phyloP scores from a whole-genome alignment of 2,329 filamentous ascomycete species.

The Trichoderma sp. region DNA sequence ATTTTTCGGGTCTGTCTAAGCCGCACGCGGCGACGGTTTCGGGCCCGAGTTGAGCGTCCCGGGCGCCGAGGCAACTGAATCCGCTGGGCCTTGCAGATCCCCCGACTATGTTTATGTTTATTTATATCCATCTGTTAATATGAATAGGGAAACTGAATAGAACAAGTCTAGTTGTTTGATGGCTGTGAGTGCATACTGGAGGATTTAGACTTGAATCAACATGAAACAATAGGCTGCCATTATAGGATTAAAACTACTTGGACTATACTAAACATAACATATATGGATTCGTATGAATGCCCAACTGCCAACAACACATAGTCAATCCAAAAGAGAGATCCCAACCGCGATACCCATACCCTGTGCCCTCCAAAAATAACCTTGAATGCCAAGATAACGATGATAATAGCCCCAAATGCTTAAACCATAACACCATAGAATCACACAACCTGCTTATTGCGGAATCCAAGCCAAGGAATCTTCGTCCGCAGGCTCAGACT shows the following conservation, averaged over 20 bases:
- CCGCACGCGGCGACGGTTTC: not conserved
- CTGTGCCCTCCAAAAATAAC: not conserved
- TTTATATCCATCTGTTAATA: not conserved
- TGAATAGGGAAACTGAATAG: not conserved
- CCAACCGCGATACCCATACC: not conserved
- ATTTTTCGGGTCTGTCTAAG: not conserved
- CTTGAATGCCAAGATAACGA: not conserved
- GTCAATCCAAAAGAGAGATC: not conserved
- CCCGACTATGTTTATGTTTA: not conserved
- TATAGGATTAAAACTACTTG: not conserved
- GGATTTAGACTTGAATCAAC: not conserved
- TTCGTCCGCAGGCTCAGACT: conserved; percentile 66
- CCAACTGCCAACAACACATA: not conserved
- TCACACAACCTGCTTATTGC: conserved; percentile 16
- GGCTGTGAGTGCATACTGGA: not conserved
- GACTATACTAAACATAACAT: not conserved
- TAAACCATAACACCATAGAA: not conserved
- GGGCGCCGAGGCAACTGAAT: not conserved
- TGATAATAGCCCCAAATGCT: not conserved
- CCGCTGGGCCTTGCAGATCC: not conserved
- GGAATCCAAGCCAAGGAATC: conserved; percentile 44
- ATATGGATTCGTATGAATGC: not conserved
- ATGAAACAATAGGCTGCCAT: not conserved
- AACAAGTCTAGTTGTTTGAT: not conserved
- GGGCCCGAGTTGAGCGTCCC: not conserved